Conservation (phyloP, 495 filamentous ascomycete genomes). For the Penicillium ucsense region DNA sequence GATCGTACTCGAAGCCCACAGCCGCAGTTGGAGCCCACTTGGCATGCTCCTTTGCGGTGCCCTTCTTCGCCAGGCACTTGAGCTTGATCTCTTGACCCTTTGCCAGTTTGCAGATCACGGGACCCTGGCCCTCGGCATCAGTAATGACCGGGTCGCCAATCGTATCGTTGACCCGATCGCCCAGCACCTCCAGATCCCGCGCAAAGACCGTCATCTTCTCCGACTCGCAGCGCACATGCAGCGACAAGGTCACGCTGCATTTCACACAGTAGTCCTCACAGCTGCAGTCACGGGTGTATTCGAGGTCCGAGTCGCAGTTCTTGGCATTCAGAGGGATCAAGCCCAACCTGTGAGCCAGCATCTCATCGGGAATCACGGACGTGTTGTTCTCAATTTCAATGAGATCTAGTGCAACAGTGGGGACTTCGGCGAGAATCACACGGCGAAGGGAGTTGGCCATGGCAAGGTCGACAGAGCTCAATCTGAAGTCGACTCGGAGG, state of each 20-base stretch:
- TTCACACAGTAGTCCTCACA: constrained; percentile 88
- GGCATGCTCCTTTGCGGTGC: constrained; percentile 95
- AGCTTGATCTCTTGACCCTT: constrained; percentile 82
- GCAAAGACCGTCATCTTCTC: constrained; percentile 88
- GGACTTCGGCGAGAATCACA: constrained; percentile 86
- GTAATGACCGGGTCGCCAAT: constrained; percentile 80
- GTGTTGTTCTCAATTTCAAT: constrained; percentile 91
- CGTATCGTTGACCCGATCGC: constrained; percentile 53
- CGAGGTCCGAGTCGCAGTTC: constrained; percentile 68
- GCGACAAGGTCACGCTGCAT: constrained; percentile 72
- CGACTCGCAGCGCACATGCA: constrained; percentile 73
- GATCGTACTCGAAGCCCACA: constrained; percentile 96
- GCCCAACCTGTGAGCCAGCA: constrained; percentile 86
- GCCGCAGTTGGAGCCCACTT: constrained; percentile 92
- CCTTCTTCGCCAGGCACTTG: constrained; percentile 92
- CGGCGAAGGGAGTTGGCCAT: constrained; percentile 94
- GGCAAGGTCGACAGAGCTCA: constrained; percentile 68
- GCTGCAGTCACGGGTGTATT: constrained; percentile 91
- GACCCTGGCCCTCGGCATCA: constrained; percentile 69
- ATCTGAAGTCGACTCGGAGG: constrained; percentile 69
- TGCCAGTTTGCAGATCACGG: constrained; percentile 79
- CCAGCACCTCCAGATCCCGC: constrained; percentile 63
- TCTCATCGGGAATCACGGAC: constrained; percentile 89
- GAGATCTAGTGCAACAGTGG: constrained; percentile 88
- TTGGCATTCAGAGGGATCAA: constrained; percentile 81